Percentiles rank a stretch among this genome's conserved stretches.
Evolutionary conservation across 129 eudicot genomes (phyloP).

Genomic region (Tagetes patula): DNA sequence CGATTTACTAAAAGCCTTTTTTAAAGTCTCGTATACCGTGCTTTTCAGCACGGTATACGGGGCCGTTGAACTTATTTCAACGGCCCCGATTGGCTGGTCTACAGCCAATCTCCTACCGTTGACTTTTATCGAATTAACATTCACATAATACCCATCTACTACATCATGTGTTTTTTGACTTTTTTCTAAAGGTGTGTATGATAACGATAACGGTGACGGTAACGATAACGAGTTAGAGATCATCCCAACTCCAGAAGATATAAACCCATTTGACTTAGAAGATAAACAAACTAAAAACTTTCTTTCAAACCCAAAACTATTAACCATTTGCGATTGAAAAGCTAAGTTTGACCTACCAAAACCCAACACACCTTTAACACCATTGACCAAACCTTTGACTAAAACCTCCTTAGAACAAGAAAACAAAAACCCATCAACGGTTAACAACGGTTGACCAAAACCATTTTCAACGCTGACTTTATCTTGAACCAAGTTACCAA

Average conservation of each 20-base stretch:
- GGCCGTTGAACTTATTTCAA: constrained; percentile 50
- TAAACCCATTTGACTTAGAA: constrained; percentile 41
- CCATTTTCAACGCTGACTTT: constrained; percentile 22
- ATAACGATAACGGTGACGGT: constrained; percentile 7
- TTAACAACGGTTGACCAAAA: constrained; percentile 10
- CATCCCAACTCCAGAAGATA: constrained; percentile 31
- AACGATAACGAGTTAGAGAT: not conserved
- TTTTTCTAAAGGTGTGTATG: constrained; percentile 54
- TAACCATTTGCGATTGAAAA: constrained; percentile 50
- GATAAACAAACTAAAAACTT: constrained; percentile 67
- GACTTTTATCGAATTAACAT: constrained; percentile 51
- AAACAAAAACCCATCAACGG: constrained; percentile 44
- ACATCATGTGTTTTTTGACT: not conserved
- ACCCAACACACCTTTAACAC: constrained; percentile 68
- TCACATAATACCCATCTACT: constrained; percentile 35
- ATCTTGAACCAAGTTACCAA: constrained; percentile 49
- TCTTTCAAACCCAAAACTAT: constrained; percentile 43
- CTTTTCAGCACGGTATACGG: constrained; percentile 64
- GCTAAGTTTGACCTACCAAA: constrained; percentile 57
- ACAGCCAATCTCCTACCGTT: constrained; percentile 38
- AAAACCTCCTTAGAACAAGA: constrained; percentile 47
- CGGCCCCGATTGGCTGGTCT: constrained; percentile 23
- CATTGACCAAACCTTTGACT: constrained; percentile 43
- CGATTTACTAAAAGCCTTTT: constrained; percentile 35
- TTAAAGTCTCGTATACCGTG: constrained; percentile 37